Conservation (phyloP, 306 rosid species). For the Boehmeria nivea region DNA sequence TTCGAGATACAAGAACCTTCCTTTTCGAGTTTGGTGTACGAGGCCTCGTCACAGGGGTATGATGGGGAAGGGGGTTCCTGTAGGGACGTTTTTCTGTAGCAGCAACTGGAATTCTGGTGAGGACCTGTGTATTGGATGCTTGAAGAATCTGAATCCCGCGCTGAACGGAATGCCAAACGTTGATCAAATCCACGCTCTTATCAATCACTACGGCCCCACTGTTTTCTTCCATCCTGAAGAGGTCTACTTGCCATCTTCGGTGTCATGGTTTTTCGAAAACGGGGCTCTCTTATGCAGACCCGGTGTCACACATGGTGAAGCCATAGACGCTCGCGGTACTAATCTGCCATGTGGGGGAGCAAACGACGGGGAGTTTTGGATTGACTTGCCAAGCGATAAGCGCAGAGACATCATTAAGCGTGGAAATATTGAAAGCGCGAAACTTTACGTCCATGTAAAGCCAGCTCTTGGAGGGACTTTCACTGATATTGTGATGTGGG, state of each 20-base stretch:
- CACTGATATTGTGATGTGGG: constrained; percentile 88
- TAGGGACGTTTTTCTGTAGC: constrained; percentile 67
- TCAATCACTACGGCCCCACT: constrained; percentile 83
- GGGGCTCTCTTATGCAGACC: constrained; percentile 55
- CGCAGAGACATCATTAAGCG: constrained; percentile 40
- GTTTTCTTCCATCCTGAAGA: constrained; percentile 81
- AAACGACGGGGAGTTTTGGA: constrained; percentile 71
- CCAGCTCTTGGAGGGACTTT: constrained; percentile 86
- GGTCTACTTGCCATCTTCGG: constrained; percentile 82
- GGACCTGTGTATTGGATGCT: constrained; percentile 58
- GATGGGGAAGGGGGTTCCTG: constrained; percentile 59
- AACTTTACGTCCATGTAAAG: constrained; percentile 75
- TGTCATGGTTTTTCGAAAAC: constrained; percentile 74
- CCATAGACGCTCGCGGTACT: constrained; percentile 54
- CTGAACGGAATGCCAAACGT: constrained; percentile 62
- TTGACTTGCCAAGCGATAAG: constrained; percentile 66
- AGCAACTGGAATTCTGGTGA: constrained; percentile 34
- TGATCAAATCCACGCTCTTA: constrained; percentile 68
- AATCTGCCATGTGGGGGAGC: constrained; percentile 68
- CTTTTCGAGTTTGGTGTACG: constrained; percentile 53
- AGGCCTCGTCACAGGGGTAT: constrained; percentile 64
- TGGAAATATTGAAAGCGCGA: constrained; percentile 67
- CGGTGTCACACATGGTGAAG: constrained; percentile 43
- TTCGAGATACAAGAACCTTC: constrained; percentile 24
- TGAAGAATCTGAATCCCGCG: constrained; percentile 59